Evolutionary conservation across 2,329 filamentous ascomycete species (phyloP).

Genomic region (Fusarium odoratissimum): DNA sequence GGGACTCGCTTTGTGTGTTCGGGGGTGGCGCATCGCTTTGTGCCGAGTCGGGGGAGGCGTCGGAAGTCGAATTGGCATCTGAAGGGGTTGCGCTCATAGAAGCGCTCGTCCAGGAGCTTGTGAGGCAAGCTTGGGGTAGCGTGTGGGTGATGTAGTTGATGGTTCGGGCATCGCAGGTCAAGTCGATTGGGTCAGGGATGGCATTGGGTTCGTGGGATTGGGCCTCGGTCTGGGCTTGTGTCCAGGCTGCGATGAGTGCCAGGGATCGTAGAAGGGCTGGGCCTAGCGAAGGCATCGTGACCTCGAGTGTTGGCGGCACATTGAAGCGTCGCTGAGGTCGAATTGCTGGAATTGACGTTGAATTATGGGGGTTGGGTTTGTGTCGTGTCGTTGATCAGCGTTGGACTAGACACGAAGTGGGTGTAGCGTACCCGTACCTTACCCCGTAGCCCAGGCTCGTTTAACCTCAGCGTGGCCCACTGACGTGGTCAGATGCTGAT

Average conservation of each 20-base stretch:
- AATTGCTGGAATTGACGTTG: neutral
- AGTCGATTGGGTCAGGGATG: conserved; percentile 12
- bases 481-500: conserved; percentile 12
- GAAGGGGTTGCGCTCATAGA: conserved; percentile 53
- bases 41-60: neutral
- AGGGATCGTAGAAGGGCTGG: conserved; percentile 15
- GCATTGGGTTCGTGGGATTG: conserved; percentile 5
- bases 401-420: conserved; percentile 21
- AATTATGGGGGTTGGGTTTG: conserved; percentile 18
- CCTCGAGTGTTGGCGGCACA: conserved; percentile 22
- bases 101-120: conserved; percentile 65
- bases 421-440: neutral
- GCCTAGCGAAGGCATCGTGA: conserved; percentile 38
- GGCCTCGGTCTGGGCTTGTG: conserved; percentile 9
- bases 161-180: conserved; percentile 65
- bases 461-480: conserved; percentile 14
- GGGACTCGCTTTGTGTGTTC: conserved; percentile 13
- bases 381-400: conserved; percentile 23
- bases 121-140: conserved; percentile 79
- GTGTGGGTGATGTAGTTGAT: conserved; percentile 87
- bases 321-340: conserved; percentile 22
- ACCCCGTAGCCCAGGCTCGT: conserved; percentile 2
- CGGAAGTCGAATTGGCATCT: conserved; percentile 12
- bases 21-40: conserved; percentile 11
- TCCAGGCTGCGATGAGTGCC: conserved; percentile 19